Conservation (phyloP, 1,284 basidiomycete species). For the Naganishia liquefaciens region DNA sequence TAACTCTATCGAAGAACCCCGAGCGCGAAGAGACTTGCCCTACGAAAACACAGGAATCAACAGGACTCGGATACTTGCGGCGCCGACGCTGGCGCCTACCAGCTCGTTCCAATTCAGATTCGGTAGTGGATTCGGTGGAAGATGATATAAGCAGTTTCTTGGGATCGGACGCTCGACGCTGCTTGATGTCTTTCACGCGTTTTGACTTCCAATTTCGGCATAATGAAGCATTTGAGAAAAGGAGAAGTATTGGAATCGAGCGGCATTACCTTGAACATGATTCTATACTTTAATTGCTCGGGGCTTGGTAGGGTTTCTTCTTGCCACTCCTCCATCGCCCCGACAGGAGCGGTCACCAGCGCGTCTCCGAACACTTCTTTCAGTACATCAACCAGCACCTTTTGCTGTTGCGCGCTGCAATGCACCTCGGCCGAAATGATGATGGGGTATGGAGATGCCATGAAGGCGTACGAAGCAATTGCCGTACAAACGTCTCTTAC, state of each 20-base stretch:
- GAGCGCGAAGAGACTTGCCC: not conserved
- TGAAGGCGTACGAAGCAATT: constrained; percentile 89
- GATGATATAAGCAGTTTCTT: constrained; percentile 18
- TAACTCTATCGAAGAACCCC: constrained; percentile 29
- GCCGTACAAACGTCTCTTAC: constrained; percentile 82
- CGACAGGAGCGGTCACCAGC: constrained; percentile 66
- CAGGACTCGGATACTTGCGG: not conserved
- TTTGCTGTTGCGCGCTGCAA: constrained; percentile 79
- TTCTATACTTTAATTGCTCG: constrained; percentile 73
- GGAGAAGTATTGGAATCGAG: constrained; percentile 1
- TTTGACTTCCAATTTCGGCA: constrained; percentile 37
- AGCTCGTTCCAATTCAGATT: constrained; percentile 45
- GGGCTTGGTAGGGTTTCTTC: constrained; percentile 74
- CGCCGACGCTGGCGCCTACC: not conserved
- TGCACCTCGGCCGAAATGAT: constrained; percentile 95
- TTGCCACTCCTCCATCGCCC: constrained; percentile 49
- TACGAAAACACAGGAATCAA: not conserved
- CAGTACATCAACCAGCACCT: constrained; percentile 76
- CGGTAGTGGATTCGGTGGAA: constrained; percentile 47
- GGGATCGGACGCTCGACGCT: not conserved
- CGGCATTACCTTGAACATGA: constrained; percentile 76
- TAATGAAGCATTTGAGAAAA: not conserved
- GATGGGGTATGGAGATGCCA: constrained; percentile 88
- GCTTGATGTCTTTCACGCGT: constrained; percentile 32
- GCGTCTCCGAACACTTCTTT: constrained; percentile 72